Percentiles rank a stretch among this genome's conserved stretches.
Evolutionary conservation across 805 yeast genomes (phyloP).

Genomic region (Myxozyma neotropica): DNA sequence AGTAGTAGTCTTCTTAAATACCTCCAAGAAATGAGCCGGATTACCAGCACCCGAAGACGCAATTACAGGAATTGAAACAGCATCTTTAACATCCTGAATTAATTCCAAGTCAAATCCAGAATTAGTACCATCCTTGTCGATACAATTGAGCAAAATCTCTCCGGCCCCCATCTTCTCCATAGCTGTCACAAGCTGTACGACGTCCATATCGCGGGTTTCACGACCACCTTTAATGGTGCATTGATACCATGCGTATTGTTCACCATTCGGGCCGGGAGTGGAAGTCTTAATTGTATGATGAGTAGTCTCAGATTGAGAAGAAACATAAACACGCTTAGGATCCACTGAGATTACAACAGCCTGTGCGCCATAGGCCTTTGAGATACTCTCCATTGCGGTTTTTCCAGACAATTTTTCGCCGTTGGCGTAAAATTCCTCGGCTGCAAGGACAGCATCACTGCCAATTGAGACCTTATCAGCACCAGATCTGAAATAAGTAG

Average conservation of each 20-base stretch:
- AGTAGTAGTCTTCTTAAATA: slow-evolving; percentile 73
- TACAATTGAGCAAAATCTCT: slow-evolving; percentile 88
- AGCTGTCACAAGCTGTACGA: slow-evolving; percentile 82
- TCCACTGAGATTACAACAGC: slow-evolving; percentile 99
- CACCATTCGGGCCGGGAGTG: slow-evolving; percentile 84
- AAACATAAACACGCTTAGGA: slow-evolving; percentile 85
- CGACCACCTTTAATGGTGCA: slow-evolving; percentile 98
- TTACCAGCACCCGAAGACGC: slow-evolving; percentile 98
- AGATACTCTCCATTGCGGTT: slow-evolving; percentile 91
- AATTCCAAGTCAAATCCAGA: slow-evolving; percentile 91
- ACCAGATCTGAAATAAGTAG: slow-evolving; percentile 89
- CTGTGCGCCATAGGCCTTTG: slow-evolving; percentile 89
- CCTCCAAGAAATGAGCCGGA: slow-evolving; percentile 89
- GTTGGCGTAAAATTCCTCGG: slow-evolving; percentile 71
- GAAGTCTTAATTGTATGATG: slow-evolving; percentile 67
- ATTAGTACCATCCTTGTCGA: slow-evolving; percentile 96
- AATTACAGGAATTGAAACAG: slow-evolving; percentile 87
- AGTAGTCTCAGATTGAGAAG: slow-evolving; percentile 57
- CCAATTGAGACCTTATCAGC: slow-evolving; percentile 99
- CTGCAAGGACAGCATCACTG: slow-evolving; percentile 93
- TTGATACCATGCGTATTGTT: slow-evolving; percentile 87
- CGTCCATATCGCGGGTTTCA: slow-evolving; percentile 86
- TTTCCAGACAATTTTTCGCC: slow-evolving; percentile 65
- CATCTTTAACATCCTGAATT: slow-evolving; percentile 71
- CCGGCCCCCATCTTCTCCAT: slow-evolving; percentile 96